Evolutionary conservation across 83 land plant species (phyloP), one percentile per base, ranked within the genome.

Genomic region (Picea abies): DNA sequence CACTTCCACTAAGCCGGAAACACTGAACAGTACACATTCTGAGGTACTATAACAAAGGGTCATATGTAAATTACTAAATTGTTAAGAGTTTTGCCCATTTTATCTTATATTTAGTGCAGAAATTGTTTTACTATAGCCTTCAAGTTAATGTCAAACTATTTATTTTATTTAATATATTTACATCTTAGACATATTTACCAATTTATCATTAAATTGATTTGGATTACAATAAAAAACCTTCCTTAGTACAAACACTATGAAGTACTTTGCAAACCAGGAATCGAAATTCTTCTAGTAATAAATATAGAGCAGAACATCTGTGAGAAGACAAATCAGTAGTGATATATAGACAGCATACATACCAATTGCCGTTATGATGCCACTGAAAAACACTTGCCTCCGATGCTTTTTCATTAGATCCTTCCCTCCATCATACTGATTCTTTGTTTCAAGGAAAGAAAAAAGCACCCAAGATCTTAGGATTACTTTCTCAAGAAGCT

Each of bases 321-420:
- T 83, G 15, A 80, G 26, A 79, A 32, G 84, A 52, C 29, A 56
- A 29, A 32, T 15, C 39, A 58, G 83, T 39, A 44, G 66, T 80
- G 37, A 20, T 52, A 85, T 25, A 49, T 41, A 62, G 63, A 61
- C 76, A 12, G 17, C 37, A 84, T 49, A 61, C 82, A 39, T 84
- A 94, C 99, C 97, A 58, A 96, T 80, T 71, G 99, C 97, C 20
- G 99, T 94, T 80, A 94, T 81, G 5, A 96, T 88, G 60, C 97
- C 99, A 88, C 99, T 96, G 79, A 87, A 92, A 35, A 93, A 62
- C 72, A 96, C 99, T 84, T 91, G 96, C 19, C 89, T 91, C 10
- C 87, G 85, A 69, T 90, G 96, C 81, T 92, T 92, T 76, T 90
- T 90, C 93, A 90, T 85, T n/a, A 86, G 47, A 80, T 92, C 95